Evolutionary conservation across 805 yeast genomes (phyloP).

Genomic region (Teunomyces stri): DNA sequence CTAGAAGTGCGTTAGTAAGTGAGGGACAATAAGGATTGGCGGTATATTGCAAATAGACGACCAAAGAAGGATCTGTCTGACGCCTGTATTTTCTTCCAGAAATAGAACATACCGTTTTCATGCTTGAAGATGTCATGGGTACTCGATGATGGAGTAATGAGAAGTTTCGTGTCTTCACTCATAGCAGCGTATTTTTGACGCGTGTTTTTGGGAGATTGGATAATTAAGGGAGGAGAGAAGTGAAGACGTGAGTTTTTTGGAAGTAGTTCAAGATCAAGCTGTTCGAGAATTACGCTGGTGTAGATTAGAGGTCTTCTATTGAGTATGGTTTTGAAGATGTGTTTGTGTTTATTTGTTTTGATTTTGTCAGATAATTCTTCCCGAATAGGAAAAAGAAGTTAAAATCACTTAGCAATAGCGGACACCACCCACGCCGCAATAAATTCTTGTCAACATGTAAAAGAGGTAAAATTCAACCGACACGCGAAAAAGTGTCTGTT

Average conservation of each 20-base stretch:
- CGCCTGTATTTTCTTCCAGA: not conserved
- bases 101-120: constrained; percentile 27
- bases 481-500: too few relatives aligned
- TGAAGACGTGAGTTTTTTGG: not conserved
- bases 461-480: not conserved
- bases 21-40: not conserved
- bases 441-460: not conserved
- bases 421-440: not conserved
- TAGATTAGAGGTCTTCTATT: not conserved
- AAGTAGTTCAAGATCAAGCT: not conserved
- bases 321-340: not conserved
- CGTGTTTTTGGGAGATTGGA: not conserved
- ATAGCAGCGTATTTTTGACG: not conserved
- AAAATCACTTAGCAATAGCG: not conserved
- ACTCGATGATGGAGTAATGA: not conserved
- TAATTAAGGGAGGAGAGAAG: not conserved
- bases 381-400: constrained; percentile 1
- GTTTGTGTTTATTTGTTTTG: not conserved
- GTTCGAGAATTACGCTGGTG: not conserved
- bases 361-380: not conserved
- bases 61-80: not conserved
- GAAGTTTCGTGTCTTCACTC: constrained; percentile 2
- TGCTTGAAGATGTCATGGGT: constrained; percentile 20
- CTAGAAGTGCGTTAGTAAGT: constrained; percentile 10
- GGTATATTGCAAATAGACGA: not conserved